Percentiles rank a stretch among this genome's conserved stretches.
These are phyloP conservation scores for Actinidia polygama DNA, from an alignment of 179 eudicot genomes.

Conservation along the genomic window DNA sequence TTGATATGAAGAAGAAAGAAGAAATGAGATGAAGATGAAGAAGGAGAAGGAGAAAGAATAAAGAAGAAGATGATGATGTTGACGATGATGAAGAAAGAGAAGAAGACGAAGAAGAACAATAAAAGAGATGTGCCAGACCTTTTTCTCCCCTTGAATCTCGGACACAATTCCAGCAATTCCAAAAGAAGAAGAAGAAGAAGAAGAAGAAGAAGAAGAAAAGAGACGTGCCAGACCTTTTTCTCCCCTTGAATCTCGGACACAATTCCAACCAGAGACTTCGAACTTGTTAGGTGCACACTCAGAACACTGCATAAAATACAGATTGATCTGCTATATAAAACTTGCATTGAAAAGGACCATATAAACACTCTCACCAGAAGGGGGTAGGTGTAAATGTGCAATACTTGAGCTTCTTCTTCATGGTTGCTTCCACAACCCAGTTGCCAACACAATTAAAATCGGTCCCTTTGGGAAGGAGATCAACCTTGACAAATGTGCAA, in stretches of 20 bases:
- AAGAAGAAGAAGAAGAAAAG: no score
- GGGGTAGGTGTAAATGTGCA: slow-evolving; percentile 4
- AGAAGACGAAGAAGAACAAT: no score
- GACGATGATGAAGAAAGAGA: no score
- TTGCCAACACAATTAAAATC: slow-evolving; percentile 89
- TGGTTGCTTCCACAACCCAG: slow-evolving; percentile 95
- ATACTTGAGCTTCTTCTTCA: slow-evolving; percentile 84
- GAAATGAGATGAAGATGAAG: no score
- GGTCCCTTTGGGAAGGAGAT: slow-evolving; percentile 98
- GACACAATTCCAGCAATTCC: slow-evolving; percentile 79
- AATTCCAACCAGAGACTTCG: slow-evolving; percentile 92
- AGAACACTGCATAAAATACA: slow-evolving; percentile 64
- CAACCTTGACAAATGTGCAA: slow-evolving; percentile 57
- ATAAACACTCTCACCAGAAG: background rate
- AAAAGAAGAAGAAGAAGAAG: no score
- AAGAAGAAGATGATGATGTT: no score
- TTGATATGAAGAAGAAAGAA: no score
- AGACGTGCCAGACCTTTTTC: slow-evolving; percentile 68
- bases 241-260: slow-evolving; percentile 88
- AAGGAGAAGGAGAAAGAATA: no score
- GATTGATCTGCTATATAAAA: background rate
- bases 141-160: slow-evolving; percentile 93
- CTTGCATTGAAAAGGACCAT: background rate
- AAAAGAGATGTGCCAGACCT: slow-evolving; percentile 47
- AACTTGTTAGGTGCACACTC: slow-evolving; percentile 91